Evolutionary conservation across 2,329 filamentous ascomycete genomes (phyloP), one percentile per base, ranked within the genome.

Genomic region (Colletotrichum sp.): DNA sequence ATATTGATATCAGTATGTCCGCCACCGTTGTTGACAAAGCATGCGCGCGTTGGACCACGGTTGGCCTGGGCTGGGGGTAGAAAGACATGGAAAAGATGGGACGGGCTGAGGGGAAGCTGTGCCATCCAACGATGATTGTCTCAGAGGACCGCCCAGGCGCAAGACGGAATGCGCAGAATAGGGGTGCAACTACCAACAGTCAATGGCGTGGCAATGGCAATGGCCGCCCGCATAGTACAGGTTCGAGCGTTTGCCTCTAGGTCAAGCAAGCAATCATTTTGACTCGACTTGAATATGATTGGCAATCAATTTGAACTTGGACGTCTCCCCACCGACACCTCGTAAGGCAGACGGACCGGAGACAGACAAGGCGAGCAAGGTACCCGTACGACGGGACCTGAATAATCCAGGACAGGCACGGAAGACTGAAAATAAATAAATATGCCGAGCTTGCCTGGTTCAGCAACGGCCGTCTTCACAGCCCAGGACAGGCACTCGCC

Each of bases 61-160:
- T 6, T 68, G 66, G 54, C 33, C 54, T 67, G 21, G 54, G n/a
- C 47, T 38, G 33, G 31, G 51, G 4, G 18, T 18, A 68, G 31
- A 61, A 58, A 59, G 24, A 47, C 34, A 59, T 16, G 38, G 34
- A 29, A 68, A 59, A 68, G 29, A 59, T 68, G 66, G 66, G 66
- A 68, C 27, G 55, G 66, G 18, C 66, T 33, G 66, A 61, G 66
- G 34, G 66, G 66, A 68, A 68, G 18, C 54, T 36, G 36, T 57
- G 55, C 70, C 55, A 34, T 68, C 29, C 70, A 59, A 51, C 27
- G 43, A 66, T 57, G 33, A 59, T 16, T 73, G 68, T 73, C 68
- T 73, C 63, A 71, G 57, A 71, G 27, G 27, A 58, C 47, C 67
- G 62, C 68, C 62, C 71, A 66, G 68, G 31, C 62, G 36, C 55